phyloP scores from a whole-genome alignment of 2,329 filamentous ascomycete genomes.

The Aspergillus sp. region DNA sequence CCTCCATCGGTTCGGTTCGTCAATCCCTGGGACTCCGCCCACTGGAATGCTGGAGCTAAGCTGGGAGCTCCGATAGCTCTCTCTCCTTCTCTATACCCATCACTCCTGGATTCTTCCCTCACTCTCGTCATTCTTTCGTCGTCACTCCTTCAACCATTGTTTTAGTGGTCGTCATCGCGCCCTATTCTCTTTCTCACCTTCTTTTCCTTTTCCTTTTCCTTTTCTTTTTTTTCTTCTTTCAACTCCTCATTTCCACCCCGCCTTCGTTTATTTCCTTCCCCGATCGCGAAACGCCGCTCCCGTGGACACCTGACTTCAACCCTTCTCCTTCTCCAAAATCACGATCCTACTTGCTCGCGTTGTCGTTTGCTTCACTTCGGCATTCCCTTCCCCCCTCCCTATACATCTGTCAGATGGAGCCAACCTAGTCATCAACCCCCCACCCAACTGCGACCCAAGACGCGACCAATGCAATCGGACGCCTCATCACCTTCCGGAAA shows the following conservation, averaged over 20 bases:
- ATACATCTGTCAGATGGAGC: neutral
- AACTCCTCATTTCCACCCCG: conserved; percentile 11
- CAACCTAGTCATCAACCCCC: neutral
- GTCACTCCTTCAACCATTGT: conserved; percentile 5
- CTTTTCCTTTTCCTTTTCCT: conserved; percentile 6
- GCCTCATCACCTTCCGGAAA: conserved; percentile 21
- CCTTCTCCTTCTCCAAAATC: neutral
- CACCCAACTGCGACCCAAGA: neutral
- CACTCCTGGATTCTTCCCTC: neutral
- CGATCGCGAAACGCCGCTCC: conserved; percentile 8
- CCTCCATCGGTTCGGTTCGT: conserved; percentile 5
- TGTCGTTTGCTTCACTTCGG: neutral
- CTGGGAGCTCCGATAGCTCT: neutral
- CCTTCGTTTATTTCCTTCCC: conserved; percentile 6
- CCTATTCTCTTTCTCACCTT: conserved; percentile 9
- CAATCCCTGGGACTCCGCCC: conserved; percentile 8
- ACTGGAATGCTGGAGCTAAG: conserved; percentile 7
- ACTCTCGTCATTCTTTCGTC: conserved; percentile 1
- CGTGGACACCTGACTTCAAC: neutral
- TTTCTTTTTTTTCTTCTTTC: conserved; percentile 6
- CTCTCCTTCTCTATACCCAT: neutral
- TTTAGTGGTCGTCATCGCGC: neutral
- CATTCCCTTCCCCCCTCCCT: conserved; percentile 1
- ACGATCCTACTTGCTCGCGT: neutral
- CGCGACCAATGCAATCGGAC: conserved; percentile 21